Evolutionary conservation across 1,284 basidiomycete species (phyloP).

Genomic region (Trametes hirsuta): DNA sequence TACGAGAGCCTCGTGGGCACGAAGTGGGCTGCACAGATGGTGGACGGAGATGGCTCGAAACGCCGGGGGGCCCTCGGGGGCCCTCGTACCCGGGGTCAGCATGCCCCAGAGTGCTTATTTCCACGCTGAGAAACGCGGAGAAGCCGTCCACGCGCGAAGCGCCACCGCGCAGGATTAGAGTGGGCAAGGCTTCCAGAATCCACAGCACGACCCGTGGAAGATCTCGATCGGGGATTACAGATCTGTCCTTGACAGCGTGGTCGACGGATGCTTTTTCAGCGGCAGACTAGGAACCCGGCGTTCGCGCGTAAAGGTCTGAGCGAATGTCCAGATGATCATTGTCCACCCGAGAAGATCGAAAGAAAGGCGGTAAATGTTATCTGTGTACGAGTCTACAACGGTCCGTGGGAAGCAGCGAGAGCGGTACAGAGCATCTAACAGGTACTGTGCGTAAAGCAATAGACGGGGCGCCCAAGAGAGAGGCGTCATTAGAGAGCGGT

Average conservation of each 20-base stretch:
- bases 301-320: neutral
- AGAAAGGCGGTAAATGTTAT: neutral
- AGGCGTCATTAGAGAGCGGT: slow-evolving; percentile 12
- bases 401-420: neutral
- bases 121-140: neutral
- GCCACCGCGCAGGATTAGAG: slow-evolving; percentile 19
- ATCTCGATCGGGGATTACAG: slow-evolving; percentile 16
- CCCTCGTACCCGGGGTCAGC: neutral
- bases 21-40: slow-evolving; percentile 12
- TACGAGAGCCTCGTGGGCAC: slow-evolving; percentile 24
- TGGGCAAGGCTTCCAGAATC: slow-evolving; percentile 9
- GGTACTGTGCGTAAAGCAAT: slow-evolving; percentile 13
- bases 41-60: slow-evolving; percentile 3
- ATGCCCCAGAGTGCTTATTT: neutral
- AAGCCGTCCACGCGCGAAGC: slow-evolving; percentile 1
- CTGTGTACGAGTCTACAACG: slow-evolving; percentile 10
- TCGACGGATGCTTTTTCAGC: slow-evolving; percentile 1
- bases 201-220: neutral
- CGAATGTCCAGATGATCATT: too few species aligned
- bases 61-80: neutral
- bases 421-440: slow-evolving; percentile 11
- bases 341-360: neutral
- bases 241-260: slow-evolving; percentile 15
- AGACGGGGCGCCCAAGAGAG: neutral
- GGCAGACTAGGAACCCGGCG: slow-evolving; percentile 2